Evolutionary conservation across 2,329 filamentous ascomycete species (phyloP).

Genomic region (Onygenales sp.): DNA sequence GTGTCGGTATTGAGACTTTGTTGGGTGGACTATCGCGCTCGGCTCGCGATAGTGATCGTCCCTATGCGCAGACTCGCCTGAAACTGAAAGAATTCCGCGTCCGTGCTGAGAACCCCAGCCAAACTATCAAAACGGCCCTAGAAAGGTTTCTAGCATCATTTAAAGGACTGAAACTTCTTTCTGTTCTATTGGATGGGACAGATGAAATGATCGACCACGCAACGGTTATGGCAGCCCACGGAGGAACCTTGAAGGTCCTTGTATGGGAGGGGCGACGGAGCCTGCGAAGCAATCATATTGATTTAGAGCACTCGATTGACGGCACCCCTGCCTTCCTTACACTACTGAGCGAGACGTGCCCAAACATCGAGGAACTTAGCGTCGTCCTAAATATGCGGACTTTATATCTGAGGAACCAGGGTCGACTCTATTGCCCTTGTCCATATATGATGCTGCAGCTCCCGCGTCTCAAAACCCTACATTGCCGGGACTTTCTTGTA

Average conservation of each 20-base stretch:
- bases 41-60: not conserved
- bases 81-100: conserved; percentile 1
- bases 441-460: not conserved
- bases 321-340: not conserved
- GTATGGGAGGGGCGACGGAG: conserved; percentile 2
- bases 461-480: conserved; percentile 2
- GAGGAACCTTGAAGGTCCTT: not conserved
- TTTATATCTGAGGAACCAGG: not conserved
- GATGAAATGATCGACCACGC: not conserved
- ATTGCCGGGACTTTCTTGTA: not conserved
- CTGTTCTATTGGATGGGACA: not conserved
- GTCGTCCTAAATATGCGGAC: conserved; percentile 1
- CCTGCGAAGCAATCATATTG: not conserved
- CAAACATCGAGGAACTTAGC: conserved; percentile 1
- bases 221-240: not conserved
- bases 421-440: not conserved
- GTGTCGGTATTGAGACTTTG: not conserved
- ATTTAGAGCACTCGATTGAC: not conserved
- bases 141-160: not conserved
- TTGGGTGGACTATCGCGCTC: not conserved
- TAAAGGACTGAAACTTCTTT: not conserved
- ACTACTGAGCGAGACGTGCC: not conserved
- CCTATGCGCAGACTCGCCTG: not conserved
- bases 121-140: not conserved
- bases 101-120: not conserved